A percentile compares a stretch with the other conserved stretches of the same genome.
Evolutionary conservation across 495 filamentous ascomycete genomes (phyloP).

Genomic region (Staphylotrichum tortipilum): DNA sequence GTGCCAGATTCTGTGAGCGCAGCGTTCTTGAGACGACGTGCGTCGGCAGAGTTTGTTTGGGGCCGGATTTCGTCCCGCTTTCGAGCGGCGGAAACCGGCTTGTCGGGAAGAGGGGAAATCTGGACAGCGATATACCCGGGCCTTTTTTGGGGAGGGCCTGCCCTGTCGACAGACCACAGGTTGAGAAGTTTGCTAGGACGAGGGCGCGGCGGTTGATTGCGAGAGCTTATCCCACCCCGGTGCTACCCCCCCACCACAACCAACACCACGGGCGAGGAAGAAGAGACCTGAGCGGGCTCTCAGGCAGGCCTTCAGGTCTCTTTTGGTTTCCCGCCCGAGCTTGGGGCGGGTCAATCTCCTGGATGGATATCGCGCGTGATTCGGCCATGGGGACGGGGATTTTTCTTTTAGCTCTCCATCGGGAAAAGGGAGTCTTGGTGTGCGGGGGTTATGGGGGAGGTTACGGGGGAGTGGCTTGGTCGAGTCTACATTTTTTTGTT

Average conservation of each 20-base stretch:
- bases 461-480: background rate
- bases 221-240: no score
- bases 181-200: slow-evolving; percentile 2
- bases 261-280: background rate
- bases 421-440: no score
- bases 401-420: background rate
- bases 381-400: background rate
- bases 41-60: no score
- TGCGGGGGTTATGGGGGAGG: no score
- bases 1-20: slow-evolving; percentile 43
- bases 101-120: background rate
- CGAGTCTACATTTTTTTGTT: background rate
- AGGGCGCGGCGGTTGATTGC: slow-evolving; percentile 3
- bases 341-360: no score
- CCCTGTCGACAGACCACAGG: background rate
- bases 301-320: background rate
- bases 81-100: background rate
- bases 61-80: no score
- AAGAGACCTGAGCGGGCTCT: background rate
- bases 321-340: no score
- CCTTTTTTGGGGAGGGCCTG: background rate
- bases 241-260: no score
- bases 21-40: background rate
- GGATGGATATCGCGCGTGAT: background rate
- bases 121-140: slow-evolving; percentile 11